phyloP scores from a whole-genome alignment of 2,329 filamentous ascomycete species.

The Trichophyton verrucosum region DNA sequence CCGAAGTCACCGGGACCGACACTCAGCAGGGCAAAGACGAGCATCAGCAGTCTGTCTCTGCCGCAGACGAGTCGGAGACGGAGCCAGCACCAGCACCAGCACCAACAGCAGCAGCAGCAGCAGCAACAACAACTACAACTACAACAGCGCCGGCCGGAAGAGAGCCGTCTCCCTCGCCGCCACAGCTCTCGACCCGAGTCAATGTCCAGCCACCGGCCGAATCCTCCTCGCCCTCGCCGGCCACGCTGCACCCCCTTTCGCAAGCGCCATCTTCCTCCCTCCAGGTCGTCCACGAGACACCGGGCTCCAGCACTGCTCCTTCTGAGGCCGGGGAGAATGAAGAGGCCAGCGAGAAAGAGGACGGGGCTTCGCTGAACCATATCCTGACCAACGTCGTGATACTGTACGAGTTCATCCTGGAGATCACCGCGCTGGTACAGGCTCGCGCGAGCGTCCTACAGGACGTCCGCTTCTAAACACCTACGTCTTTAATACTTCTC shows the following conservation, averaged over 20 bases:
- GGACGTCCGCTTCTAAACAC: conserved; percentile 48
- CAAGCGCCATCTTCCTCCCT: background rate
- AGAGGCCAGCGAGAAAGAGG: conserved; percentile 16
- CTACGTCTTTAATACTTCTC: too few relatives aligned
- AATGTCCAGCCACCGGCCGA: background rate
- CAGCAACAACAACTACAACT: background rate
- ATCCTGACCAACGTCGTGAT: conserved; percentile 68
- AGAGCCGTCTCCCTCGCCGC: background rate
- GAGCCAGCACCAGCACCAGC: background rate
- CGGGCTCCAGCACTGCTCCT: background rate
- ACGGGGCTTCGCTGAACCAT: conserved; percentile 58
- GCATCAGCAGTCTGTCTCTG: too few relatives aligned
- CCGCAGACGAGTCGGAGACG: background rate
- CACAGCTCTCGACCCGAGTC: background rate
- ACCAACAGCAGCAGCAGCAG: background rate
- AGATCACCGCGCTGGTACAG: conserved; percentile 62
- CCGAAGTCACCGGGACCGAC: background rate
- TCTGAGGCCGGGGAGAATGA: conserved; percentile 5
- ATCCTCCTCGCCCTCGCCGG: background rate
- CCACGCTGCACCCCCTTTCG: background rate
- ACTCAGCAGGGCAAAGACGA: too few relatives aligned
- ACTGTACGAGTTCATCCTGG: conserved; percentile 66
- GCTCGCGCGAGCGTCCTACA: conserved; percentile 63
- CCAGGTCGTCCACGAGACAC: conserved; percentile 14
- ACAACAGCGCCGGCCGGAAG: background rate